phyloP scores from a whole-genome alignment of 1,284 basidiomycete genomes.

The Athelia psychrophila region DNA sequence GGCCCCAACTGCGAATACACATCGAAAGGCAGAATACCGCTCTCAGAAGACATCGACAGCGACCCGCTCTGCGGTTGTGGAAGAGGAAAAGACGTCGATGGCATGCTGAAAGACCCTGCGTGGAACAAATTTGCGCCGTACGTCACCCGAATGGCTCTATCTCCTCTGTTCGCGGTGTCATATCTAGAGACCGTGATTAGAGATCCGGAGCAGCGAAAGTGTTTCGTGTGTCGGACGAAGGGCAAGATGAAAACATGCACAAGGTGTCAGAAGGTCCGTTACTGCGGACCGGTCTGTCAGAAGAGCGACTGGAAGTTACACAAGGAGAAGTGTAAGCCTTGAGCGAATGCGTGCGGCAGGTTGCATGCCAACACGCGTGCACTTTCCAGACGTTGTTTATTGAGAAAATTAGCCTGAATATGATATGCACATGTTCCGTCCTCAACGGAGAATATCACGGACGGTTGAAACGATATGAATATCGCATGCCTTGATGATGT shows the following conservation, averaged over 20 bases:
- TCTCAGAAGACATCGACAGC: conserved; percentile 23
- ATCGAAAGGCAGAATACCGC: conserved; percentile 24
- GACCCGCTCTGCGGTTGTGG: conserved; percentile 50
- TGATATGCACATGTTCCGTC: no score
- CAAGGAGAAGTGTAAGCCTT: conserved; percentile 14
- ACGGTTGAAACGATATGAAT: no score
- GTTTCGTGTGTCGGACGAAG: conserved; percentile 21
- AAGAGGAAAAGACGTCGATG: conserved; percentile 34
- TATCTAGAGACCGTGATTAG: conserved; percentile 36
- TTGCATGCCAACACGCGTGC: no score
- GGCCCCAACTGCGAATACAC: conserved; percentile 42
- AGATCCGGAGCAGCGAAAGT: conserved; percentile 14
- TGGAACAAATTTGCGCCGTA: conserved; percentile 35
- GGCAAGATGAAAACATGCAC: conserved; percentile 18
- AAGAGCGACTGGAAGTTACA: conserved; percentile 26
- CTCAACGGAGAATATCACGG: no score
- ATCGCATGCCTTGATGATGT: no score
- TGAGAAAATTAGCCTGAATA: no score
- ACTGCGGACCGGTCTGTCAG: conserved; percentile 24
- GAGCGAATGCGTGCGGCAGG: no score
- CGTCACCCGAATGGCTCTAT: conserved; percentile 44
- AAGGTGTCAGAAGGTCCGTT: conserved; percentile 20
- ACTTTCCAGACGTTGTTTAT: no score
- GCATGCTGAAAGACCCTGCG: conserved; percentile 20
- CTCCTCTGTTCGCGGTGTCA: conserved; percentile 44